Evolutionary conservation across 306 rosid genomes (phyloP), one percentile per base, ranked within the genome.

Genomic region (Sophora flavescens): DNA sequence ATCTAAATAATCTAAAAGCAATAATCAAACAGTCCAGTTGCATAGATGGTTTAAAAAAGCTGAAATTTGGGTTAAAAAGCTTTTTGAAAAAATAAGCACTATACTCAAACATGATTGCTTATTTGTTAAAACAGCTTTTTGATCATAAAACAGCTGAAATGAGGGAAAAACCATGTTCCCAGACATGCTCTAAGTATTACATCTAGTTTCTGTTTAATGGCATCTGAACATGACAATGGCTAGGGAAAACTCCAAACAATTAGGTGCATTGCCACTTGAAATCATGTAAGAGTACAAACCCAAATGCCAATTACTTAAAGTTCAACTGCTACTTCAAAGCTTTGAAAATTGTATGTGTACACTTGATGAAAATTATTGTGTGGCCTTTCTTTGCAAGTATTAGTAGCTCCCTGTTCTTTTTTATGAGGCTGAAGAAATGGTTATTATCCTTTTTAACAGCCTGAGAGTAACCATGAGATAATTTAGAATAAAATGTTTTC

Each of bases 311-410:
- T 30, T 5, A 18, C 48, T 63, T 84, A 9, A 42, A 28, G 41
- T 56, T 57, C 75, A 26, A 66, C 47, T 47, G 9, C 47, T 51
- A 35, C 47, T 67, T 67, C 17, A 44, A 75, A 70, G 63, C 38
- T 11, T 76, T 28, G 63, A 60, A 66, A 47, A 58, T 30, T 2
- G 32, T 30, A 30, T 66, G 48, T 26, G 15, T 12, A 33, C 52
- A 11, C 17, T 65, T 45, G 48, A 61, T 63, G 8, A 63, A 59
- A 30, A 59, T 75, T 67, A 90, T 57, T 39, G 97, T 85, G 81
- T 95, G 99, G 79, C 97, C 99, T 89, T 95, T 97, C 80, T 92
- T 95, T 65, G 97, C 97, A 33, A 96, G 93, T 71, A 95, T 90
- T 22, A 91, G 82, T 65, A 89, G 80, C 76, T 90, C 97, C 69